Evolutionary conservation across 176 grass and related monocot genomes (phyloP).

Genomic region (Triticum dicoccoides): DNA sequence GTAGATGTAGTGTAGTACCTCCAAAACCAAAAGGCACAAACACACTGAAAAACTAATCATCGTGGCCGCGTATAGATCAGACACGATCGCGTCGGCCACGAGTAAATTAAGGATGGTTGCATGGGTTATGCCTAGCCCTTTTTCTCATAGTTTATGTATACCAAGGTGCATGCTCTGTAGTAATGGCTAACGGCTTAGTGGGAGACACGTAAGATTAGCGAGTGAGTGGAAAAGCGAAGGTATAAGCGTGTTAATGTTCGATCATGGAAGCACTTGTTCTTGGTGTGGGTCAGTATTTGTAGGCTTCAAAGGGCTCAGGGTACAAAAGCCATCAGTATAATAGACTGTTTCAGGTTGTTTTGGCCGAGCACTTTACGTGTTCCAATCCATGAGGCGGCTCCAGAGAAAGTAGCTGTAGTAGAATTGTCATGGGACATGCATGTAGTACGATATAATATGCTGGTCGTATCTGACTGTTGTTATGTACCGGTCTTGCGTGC

Average conservation of each 20-base stretch:
- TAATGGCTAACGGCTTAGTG: conserved; percentile 60
- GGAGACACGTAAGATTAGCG: conserved; percentile 65
- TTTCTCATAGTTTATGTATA: not conserved
- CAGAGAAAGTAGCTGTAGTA: not conserved
- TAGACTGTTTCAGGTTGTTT: conserved; percentile 46
- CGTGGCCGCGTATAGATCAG: conserved; percentile 47
- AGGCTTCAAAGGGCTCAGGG: conserved; percentile 58
- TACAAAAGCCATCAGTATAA: conserved; percentile 49
- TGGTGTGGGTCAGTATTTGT: conserved; percentile 70
- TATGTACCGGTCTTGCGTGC: not conserved
- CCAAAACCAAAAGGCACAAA: conserved; percentile 30
- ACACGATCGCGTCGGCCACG: conserved; percentile 46
- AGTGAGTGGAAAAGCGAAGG: conserved; percentile 46
- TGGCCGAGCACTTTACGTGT: conserved; percentile 31
- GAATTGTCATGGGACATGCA: conserved; percentile 21
- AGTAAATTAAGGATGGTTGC: conserved; percentile 45
- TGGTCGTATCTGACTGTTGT: not conserved
- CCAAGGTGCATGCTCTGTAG: not conserved
- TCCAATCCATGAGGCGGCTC: conserved; percentile 41
- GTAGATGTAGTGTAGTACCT: conserved; percentile 15
- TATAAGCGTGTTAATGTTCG: conserved; percentile 56
- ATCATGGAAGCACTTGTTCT: conserved; percentile 58
- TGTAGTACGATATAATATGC: not conserved
- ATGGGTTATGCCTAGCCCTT: conserved; percentile 34
- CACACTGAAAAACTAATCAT: conserved; percentile 12